Percentiles rank a stretch among this genome's conserved stretches.
phyloP scores from a whole-genome alignment of 108 stramenopile genomes.

The Nannochloropsis salina region DNA sequence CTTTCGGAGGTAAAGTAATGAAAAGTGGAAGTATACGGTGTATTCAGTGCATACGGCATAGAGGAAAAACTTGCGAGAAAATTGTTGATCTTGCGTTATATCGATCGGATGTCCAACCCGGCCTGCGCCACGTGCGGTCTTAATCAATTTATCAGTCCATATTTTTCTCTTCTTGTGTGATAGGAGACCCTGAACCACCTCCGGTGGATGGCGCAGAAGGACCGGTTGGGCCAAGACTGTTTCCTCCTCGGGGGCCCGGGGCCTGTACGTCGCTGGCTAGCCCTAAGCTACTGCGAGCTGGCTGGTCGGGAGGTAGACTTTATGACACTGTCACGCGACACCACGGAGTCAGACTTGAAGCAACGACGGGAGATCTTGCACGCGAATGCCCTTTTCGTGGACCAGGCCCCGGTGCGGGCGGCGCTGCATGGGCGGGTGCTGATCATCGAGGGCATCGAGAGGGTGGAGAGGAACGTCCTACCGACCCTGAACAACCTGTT shows the following conservation, averaged over 20 bases:
- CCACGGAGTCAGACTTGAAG: constrained; percentile 71
- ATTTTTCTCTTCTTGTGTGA: no score
- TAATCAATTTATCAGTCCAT: no score
- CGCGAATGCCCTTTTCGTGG: constrained; percentile 47
- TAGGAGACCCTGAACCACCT: constrained; percentile 33
- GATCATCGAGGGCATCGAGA: constrained; percentile 47
- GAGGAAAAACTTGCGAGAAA: no score
- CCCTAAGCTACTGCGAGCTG: constrained; percentile 64
- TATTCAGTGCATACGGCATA: background rate
- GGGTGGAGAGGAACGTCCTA: constrained; percentile 64
- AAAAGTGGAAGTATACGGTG: background rate
- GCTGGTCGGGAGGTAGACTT: constrained; percentile 61
- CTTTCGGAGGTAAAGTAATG: background rate
- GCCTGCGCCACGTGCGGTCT: no score
- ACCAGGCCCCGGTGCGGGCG: constrained; percentile 77
- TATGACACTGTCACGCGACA: constrained; percentile 64
- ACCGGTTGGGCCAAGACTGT: constrained; percentile 67
- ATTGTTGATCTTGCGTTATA: no score
- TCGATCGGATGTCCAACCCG: no score
- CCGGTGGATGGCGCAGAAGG: constrained; percentile 78
- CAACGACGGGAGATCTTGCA: constrained; percentile 64
- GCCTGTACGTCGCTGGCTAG: constrained; percentile 60
- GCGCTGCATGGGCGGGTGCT: constrained; percentile 72
- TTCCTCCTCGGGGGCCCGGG: constrained; percentile 64
- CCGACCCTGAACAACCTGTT: constrained; percentile 76